A percentile compares a stretch with the other conserved stretches of the same genome.
These are phyloP conservation scores for Pythium monospermum DNA, from an alignment of 352 stramenopile species.

Conservation along the genomic window DNA sequence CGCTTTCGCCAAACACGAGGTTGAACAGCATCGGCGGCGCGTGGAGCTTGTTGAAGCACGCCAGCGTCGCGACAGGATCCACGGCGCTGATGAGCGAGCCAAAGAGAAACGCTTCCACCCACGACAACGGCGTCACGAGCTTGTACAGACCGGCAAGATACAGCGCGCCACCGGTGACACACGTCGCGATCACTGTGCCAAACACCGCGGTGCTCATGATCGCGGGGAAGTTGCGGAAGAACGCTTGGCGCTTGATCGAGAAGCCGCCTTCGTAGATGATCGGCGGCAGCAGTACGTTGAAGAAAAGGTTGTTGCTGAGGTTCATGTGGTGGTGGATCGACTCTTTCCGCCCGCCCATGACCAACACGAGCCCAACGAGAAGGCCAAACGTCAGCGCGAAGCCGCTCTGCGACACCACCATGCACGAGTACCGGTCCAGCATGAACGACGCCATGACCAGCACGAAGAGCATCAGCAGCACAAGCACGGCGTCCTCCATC, in stretches of 20 bases:
- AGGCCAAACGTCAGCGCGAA: constrained; percentile 82
- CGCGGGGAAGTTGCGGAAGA: constrained; percentile 83
- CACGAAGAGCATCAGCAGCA: constrained; percentile 84
- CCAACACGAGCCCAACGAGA: constrained; percentile 61
- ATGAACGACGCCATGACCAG: constrained; percentile 87
- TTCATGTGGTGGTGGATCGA: constrained; percentile 75
- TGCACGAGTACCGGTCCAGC: constrained; percentile 79
- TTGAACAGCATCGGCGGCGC: constrained; percentile 90
- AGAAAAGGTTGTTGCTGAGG: constrained; percentile 86
- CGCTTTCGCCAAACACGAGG: constrained; percentile 93
- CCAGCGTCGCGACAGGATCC: constrained; percentile 91
- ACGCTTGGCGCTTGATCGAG: constrained; percentile 79
- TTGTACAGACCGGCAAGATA: constrained; percentile 56
- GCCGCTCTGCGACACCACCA: constrained; percentile 82
- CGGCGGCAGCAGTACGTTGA: constrained; percentile 77
- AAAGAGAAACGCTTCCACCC: constrained; percentile 91
- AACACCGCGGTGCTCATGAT: constrained; percentile 84
- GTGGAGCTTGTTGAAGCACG: constrained; percentile 90
- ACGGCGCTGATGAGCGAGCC: constrained; percentile 91
- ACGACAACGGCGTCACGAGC: constrained; percentile 72
- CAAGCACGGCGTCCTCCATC: constrained; percentile 80
- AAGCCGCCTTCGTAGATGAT: constrained; percentile 88
- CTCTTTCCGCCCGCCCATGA: constrained; percentile 57
- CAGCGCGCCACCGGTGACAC: constrained; percentile 67
- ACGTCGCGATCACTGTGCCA: constrained; percentile 73